Conservation (phyloP, 169 alveolate genomes). For the Plasmodium inui region DNA sequence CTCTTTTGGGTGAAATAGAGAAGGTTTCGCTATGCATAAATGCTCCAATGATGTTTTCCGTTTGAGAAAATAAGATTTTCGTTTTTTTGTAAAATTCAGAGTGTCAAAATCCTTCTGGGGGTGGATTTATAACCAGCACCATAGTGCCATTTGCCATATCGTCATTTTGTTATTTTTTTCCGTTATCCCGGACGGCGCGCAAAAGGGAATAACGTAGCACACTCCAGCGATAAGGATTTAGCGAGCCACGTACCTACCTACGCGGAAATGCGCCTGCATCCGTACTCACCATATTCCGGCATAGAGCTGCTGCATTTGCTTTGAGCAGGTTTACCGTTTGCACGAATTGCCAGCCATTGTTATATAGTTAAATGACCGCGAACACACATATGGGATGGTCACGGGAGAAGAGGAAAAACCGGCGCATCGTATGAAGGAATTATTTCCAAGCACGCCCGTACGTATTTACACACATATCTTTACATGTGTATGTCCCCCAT, state of each 20-base stretch:
- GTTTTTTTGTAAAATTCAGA: background rate
- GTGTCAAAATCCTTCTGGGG: background rate
- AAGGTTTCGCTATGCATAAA: background rate
- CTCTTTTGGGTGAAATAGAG: background rate
- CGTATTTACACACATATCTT: background rate
- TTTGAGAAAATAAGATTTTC: background rate
- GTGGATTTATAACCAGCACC: background rate
- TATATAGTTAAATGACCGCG: background rate
- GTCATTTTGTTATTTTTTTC: background rate
- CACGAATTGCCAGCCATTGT: background rate
- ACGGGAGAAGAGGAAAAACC: background rate
- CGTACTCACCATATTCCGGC: background rate
- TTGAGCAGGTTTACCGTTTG: background rate
- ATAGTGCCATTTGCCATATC: background rate
- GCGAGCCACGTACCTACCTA: background rate
- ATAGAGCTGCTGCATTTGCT: background rate
- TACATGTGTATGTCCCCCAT: background rate
- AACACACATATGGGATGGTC: background rate
- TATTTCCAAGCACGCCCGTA: background rate
- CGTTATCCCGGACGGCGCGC: background rate
- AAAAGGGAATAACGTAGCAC: background rate
- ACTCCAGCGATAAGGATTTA: background rate
- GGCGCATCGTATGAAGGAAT: background rate
- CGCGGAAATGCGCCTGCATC: background rate
- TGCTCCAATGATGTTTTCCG: background rate